Percentiles rank a stretch among this genome's conserved stretches.
Evolutionary conservation across 805 yeast genomes (phyloP).

Genomic region (Barnettozyma wickerhamii): DNA sequence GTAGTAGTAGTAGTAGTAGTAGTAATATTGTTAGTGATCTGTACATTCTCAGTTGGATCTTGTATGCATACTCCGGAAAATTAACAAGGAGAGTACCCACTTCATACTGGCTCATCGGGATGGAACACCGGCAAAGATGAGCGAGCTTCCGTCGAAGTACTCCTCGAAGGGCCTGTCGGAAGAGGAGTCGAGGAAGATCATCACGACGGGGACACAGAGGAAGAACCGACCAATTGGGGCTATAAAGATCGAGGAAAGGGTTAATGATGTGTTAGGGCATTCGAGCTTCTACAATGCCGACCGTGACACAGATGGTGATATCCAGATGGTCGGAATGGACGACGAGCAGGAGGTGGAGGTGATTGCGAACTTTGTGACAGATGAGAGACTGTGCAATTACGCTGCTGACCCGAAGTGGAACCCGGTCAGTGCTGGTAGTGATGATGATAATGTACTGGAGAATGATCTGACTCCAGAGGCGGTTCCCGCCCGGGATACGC

Average conservation of each 20-base stretch:
- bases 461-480: constrained; percentile 10
- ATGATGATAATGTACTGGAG: neutral
- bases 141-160: constrained; percentile 24
- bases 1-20: no score
- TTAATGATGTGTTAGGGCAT: constrained; percentile 13
- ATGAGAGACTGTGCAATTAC: constrained; percentile 13
- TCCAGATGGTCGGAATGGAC: constrained; percentile 46
- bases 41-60: no score
- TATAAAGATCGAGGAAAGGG: constrained; percentile 22
- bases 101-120: neutral
- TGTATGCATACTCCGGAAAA: no score
- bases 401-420: neutral
- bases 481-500: constrained; percentile 25
- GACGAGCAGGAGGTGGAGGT: constrained; percentile 38
- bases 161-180: constrained; percentile 19
- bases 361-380: constrained; percentile 38
- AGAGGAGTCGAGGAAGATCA: constrained; percentile 12
- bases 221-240: constrained; percentile 23
- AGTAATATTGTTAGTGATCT: neutral
- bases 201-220: constrained; percentile 18
- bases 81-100: no score
- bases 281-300: neutral
- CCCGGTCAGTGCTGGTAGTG: neutral
- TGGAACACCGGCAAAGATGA: neutral
- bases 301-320: constrained; percentile 29